These are phyloP conservation scores for Cytospora mali DNA, from an alignment of 2,329 filamentous ascomycete genomes.

Conservation along the genomic window DNA sequence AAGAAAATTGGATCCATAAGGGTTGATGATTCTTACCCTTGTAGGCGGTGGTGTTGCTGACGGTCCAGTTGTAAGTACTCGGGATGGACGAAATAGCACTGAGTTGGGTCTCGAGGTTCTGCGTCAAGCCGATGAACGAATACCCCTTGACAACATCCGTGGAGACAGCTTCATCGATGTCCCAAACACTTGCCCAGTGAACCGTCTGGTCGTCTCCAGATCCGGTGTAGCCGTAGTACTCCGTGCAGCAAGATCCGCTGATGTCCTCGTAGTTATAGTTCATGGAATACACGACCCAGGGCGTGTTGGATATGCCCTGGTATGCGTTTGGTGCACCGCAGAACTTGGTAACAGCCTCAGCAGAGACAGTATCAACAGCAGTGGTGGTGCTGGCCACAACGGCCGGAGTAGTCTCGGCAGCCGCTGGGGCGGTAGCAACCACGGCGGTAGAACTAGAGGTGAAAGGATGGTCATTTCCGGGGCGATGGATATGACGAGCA, in stretches of 20 bases:
- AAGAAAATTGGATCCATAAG: too few species aligned
- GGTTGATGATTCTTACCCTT: constrained; percentile 33
- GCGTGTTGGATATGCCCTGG: constrained; percentile 41
- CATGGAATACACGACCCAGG: constrained; percentile 50
- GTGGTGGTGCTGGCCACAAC: neutral
- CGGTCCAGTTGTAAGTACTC: constrained; percentile 43
- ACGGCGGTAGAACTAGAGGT: neutral
- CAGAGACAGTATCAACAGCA: constrained; percentile 5
- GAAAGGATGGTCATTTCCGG: neutral
- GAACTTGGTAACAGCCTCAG: constrained; percentile 23
- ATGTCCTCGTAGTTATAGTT: constrained; percentile 45
- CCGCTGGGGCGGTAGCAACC: neutral
- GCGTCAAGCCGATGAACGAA: constrained; percentile 47
- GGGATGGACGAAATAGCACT: constrained; percentile 44
- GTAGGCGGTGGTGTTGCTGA: constrained; percentile 44
- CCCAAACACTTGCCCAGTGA: constrained; percentile 42
- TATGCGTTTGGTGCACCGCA: constrained; percentile 34
- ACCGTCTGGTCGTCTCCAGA: constrained; percentile 37
- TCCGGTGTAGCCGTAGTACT: constrained; percentile 40
- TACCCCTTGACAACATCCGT: constrained; percentile 46
- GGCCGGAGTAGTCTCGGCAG: neutral
- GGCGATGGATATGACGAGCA: neutral
- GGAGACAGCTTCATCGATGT: constrained; percentile 41
- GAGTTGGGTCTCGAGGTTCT: constrained; percentile 44
- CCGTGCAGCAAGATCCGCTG: constrained; percentile 44